phyloP scores from a whole-genome alignment of 2,329 filamentous ascomycete species.

The Aspergillus clavatus region DNA sequence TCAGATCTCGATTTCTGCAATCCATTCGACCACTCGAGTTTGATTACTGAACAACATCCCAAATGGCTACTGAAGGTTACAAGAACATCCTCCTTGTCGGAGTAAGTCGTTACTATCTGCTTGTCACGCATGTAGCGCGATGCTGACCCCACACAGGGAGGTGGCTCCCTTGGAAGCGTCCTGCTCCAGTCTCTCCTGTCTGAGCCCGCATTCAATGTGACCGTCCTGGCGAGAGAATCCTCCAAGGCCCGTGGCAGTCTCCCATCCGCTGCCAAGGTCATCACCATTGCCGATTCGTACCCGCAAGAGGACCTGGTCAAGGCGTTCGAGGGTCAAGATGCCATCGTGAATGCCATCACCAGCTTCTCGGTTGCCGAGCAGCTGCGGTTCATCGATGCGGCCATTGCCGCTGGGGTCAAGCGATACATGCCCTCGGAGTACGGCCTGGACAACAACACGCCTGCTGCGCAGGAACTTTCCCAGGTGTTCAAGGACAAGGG shows the following conservation, averaged over 20 bases:
- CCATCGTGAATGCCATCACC: constrained; percentile 11
- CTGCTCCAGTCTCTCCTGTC: constrained; percentile 4
- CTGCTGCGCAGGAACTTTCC: constrained; percentile 3
- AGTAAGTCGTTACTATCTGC: neutral
- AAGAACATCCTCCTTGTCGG: constrained; percentile 6
- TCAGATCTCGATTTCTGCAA: too few relatives aligned
- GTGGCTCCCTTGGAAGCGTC: constrained; percentile 3
- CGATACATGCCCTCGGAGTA: constrained; percentile 14
- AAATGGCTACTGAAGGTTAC: neutral
- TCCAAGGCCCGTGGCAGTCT: constrained; percentile 1
- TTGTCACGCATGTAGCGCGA: too few relatives aligned
- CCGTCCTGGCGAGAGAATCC: constrained; percentile 2
- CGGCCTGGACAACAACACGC: constrained; percentile 9
- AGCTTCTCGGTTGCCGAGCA: constrained; percentile 12
- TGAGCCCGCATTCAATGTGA: constrained; percentile 2
- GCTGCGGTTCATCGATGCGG: constrained; percentile 13
- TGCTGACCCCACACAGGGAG: neutral
- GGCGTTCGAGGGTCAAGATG: constrained; percentile 16
- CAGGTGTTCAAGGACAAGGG: constrained; percentile 10
- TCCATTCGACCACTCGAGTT: too few relatives aligned
- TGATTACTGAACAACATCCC: too few relatives aligned
- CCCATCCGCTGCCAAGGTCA: neutral
- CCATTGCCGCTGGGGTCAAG: constrained; percentile 6
- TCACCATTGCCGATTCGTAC: constrained; percentile 3
- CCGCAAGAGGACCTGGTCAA: constrained; percentile 3